phyloP scores from a whole-genome alignment of 73 alveolate genomes.

The Strombidium stylifer region DNA sequence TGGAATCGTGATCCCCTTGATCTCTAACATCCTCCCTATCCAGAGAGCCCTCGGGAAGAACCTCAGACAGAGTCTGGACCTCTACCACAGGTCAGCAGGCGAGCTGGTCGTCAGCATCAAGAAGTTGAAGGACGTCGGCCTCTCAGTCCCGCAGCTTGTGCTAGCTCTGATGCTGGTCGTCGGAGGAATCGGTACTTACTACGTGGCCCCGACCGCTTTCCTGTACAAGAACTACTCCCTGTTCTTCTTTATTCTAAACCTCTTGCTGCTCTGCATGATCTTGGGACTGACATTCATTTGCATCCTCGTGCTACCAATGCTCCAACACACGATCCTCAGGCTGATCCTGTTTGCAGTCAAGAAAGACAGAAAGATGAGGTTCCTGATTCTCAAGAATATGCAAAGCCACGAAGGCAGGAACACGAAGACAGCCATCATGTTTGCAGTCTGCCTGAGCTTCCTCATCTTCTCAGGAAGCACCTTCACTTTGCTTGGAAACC shows the following conservation, averaged over 20 bases:
- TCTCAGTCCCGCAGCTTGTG: slow-evolving; percentile 72
- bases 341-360: slow-evolving; percentile 52
- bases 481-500: slow-evolving; percentile 68
- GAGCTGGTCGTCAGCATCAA: slow-evolving; percentile 81
- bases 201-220: slow-evolving; percentile 91
- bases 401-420: slow-evolving; percentile 92
- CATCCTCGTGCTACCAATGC: slow-evolving; percentile 61
- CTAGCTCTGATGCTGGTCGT: slow-evolving; percentile 70
- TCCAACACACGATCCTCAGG: slow-evolving; percentile 59
- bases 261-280: slow-evolving; percentile 85
- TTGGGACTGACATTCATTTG: slow-evolving; percentile 84
- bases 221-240: slow-evolving; percentile 67
- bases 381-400: slow-evolving; percentile 79
- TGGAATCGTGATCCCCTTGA: slow-evolving; percentile 83
- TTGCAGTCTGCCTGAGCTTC: slow-evolving; percentile 86
- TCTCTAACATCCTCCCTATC: slow-evolving; percentile 82
- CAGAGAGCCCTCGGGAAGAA: slow-evolving; percentile 86
- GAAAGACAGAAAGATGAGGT: slow-evolving; percentile 75
- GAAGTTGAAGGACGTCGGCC: slow-evolving; percentile 90
- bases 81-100: slow-evolving; percentile 83
- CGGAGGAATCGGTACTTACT: slow-evolving; percentile 90
- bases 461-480: slow-evolving; percentile 92
- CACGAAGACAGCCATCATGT: slow-evolving; percentile 90
- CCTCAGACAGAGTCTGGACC: slow-evolving; percentile 83
- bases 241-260: slow-evolving; percentile 82